Percentiles rank a stretch among this genome's conserved stretches.
These are phyloP conservation scores for Fragaria nilgerrensis DNA, from an alignment of 306 rosid genomes.

Conservation along the genomic window DNA sequence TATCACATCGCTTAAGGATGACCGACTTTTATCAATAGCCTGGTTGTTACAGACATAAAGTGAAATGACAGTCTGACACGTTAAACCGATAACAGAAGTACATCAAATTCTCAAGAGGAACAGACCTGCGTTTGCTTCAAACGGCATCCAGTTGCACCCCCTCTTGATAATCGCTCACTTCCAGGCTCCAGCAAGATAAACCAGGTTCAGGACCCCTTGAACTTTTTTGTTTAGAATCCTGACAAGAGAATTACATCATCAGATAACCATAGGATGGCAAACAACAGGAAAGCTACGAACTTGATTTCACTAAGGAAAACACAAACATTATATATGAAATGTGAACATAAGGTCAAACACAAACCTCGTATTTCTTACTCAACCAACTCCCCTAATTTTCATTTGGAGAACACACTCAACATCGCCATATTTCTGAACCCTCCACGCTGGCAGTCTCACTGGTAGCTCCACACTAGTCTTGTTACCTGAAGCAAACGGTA, in stretches of 20 bases:
- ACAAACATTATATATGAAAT: too few relatives aligned
- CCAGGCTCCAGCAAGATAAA: conserved; percentile 89
- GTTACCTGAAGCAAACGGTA: too few relatives aligned
- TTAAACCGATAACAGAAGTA: background rate
- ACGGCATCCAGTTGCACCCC: conserved; percentile 34
- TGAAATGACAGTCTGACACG: conserved; percentile 6
- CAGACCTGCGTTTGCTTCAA: conserved; percentile 90
- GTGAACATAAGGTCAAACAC: too few relatives aligned
- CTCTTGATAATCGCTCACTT: too few relatives aligned
- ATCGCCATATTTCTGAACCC: too few relatives aligned
- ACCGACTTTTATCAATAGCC: conserved; percentile 91
- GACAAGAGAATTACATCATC: background rate
- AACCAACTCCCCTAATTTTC: too few relatives aligned
- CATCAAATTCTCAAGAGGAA: conserved; percentile 8
- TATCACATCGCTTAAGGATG: conserved; percentile 78
- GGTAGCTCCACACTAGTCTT: too few relatives aligned
- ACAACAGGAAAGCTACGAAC: too few relatives aligned
- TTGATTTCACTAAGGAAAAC: too few relatives aligned
- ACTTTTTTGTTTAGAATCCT: conserved; percentile 55
- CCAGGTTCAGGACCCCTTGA: conserved; percentile 62
- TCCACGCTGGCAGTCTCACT: too few relatives aligned
- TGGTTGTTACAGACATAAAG: conserved; percentile 25
- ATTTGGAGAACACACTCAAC: too few relatives aligned
- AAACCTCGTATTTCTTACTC: too few relatives aligned
- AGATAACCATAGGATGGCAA: background rate